Evolutionary conservation across 2,329 filamentous ascomycete genomes (phyloP).

Genomic region (Botryotinia narcissicola): DNA sequence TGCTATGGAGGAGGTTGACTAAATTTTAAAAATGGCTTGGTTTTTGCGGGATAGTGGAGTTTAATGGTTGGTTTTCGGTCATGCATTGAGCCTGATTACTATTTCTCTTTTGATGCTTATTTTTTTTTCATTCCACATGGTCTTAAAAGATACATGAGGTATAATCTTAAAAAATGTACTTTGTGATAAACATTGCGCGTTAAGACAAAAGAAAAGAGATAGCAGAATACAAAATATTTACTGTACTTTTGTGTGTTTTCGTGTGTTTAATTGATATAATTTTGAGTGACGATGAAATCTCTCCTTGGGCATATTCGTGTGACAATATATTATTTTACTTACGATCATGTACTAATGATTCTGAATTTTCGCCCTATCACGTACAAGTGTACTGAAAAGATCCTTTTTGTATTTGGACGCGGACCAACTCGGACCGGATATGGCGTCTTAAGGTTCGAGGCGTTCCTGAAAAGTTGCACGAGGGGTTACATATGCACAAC

Average conservation of each 20-base stretch:
- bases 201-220: slow-evolving; percentile 17
- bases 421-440: background rate
- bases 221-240: slow-evolving; percentile 19
- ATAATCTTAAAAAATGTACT: slow-evolving; percentile 16
- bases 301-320: too few species aligned
- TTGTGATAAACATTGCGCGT: slow-evolving; percentile 17
- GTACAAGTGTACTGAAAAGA: background rate
- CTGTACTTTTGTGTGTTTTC: background rate
- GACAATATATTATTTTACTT: background rate
- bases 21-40: slow-evolving; percentile 43
- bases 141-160: slow-evolving; percentile 2
- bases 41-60: slow-evolving; percentile 33
- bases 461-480: slow-evolving; percentile 5
- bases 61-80: slow-evolving; percentile 34
- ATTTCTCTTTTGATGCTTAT: slow-evolving; percentile 10
- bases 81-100: slow-evolving; percentile 20
- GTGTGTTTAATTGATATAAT: slow-evolving; percentile 6
- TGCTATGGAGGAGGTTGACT: slow-evolving; percentile 99
- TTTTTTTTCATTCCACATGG: background rate
- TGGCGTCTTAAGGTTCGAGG: slow-evolving; percentile 7
- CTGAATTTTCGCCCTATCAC: background rate
- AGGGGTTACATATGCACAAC: slow-evolving; percentile 3
- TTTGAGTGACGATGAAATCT: background rate
- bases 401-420: background rate
- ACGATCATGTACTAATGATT: background rate